Conservation (phyloP, 2,329 filamentous ascomycete genomes). For the Uncinocarpus reesii region DNA sequence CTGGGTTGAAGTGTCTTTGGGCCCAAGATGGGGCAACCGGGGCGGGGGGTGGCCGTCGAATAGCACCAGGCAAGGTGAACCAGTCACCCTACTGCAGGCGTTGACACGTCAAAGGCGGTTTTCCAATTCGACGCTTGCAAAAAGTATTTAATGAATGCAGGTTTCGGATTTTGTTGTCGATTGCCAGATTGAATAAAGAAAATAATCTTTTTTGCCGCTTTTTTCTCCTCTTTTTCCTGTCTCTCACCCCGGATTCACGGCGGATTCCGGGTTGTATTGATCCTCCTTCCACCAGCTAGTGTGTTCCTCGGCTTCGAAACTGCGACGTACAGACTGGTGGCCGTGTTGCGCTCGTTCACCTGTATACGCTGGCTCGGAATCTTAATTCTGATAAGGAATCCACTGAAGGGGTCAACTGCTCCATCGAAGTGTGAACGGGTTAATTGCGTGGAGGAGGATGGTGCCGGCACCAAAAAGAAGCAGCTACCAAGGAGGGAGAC, state of each 20-base stretch:
- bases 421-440: conserved; percentile 20
- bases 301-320: not conserved
- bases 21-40: conserved; percentile 13
- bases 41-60: conserved; percentile 9
- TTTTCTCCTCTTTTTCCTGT: not conserved
- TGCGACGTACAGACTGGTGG: conserved; percentile 8
- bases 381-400: conserved; percentile 21
- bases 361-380: conserved; percentile 21
- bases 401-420: conserved; percentile 20
- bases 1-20: conserved; percentile 12
- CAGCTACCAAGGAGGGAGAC: conserved; percentile 3
- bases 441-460: conserved; percentile 1
- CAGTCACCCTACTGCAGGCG: conserved; percentile 8
- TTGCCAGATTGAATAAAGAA: not conserved
- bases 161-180: not conserved
- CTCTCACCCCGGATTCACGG: not conserved
- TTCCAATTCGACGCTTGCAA: conserved; percentile 1
- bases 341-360: conserved; percentile 15
- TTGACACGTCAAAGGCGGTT: conserved; percentile 10
- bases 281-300: not conserved
- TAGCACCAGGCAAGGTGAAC: conserved; percentile 1
- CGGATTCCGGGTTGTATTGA: not conserved
- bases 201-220: not conserved
- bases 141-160: conserved; percentile 8
- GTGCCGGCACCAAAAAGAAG: conserved; percentile 7